A percentile compares a stretch with the other conserved stretches of the same genome.
Evolutionary conservation across 75 land plant species (phyloP).

Genomic region (Cunninghamia lanceolata): DNA sequence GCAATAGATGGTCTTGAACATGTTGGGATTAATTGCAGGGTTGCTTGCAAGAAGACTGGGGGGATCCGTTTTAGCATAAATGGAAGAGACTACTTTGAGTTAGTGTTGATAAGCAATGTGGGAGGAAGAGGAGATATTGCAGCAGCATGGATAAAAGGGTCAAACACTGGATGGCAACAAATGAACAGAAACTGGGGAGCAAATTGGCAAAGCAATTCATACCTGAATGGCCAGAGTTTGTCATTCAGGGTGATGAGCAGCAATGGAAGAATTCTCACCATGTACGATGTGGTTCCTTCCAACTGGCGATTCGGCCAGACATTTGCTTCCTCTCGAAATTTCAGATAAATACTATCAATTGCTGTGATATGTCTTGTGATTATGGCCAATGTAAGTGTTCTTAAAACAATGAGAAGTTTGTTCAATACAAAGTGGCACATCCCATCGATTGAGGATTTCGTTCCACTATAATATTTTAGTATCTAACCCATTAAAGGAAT

Average conservation of each 20-base stretch:
- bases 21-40: constrained; percentile 15
- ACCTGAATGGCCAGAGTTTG: constrained; percentile 28
- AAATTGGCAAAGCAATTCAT: constrained; percentile 22
- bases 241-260: constrained; percentile 30
- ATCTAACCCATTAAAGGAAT: too few relatives aligned
- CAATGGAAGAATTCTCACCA: constrained; percentile 14
- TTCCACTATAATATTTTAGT: not conserved
- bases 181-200: constrained; percentile 36
- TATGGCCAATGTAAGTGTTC: not conserved
- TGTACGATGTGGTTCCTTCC: constrained; percentile 24
- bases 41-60: constrained; percentile 48
- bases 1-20: not conserved
- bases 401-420: too few relatives aligned
- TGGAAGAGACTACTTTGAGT: constrained; percentile 33
- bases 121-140: constrained; percentile 39
- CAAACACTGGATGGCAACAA: constrained; percentile 19
- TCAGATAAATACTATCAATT: not conserved
- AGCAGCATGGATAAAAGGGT: constrained; percentile 20
- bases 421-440: not conserved
- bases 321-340: constrained; percentile 12
- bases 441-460: not conserved
- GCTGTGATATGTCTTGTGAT: not conserved
- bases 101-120: constrained; percentile 44
- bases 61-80: constrained; percentile 47
- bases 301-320: constrained; percentile 49